A percentile compares a stretch with the other conserved stretches of the same genome.
These are phyloP conservation scores for Nadsonia starkeyi-henricii DNA, from an alignment of 1,139 yeast species.

Conservation along the genomic window DNA sequence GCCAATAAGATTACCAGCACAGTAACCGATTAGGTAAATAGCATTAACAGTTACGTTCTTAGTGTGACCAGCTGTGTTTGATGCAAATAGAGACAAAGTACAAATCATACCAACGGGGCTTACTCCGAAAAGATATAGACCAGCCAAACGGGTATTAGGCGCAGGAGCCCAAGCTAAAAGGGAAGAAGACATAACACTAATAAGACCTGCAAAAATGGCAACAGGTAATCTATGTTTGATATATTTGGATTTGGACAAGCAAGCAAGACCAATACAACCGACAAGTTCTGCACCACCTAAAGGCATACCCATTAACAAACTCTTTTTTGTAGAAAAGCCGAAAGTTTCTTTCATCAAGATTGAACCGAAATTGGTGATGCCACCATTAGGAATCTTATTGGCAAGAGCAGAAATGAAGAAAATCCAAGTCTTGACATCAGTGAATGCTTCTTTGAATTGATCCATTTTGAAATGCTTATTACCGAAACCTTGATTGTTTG, in stretches of 20 bases:
- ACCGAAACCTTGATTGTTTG: slow-evolving; percentile 39
- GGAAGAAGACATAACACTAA: slow-evolving; percentile 27
- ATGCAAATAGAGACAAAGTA: slow-evolving; percentile 33
- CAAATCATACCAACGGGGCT: slow-evolving; percentile 33
- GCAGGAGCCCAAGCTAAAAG: slow-evolving; percentile 32
- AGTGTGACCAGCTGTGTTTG: slow-evolving; percentile 49
- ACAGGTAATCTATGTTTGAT: slow-evolving; percentile 26
- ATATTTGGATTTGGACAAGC: slow-evolving; percentile 9
- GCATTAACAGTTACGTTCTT: slow-evolving; percentile 36
- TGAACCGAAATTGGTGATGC: slow-evolving; percentile 33
- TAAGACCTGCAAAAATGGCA: slow-evolving; percentile 24
- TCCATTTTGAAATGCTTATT: slow-evolving; percentile 37
- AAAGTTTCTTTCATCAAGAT: slow-evolving; percentile 26
- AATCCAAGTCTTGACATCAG: slow-evolving; percentile 35
- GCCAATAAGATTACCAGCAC: slow-evolving; percentile 46
- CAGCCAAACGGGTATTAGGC: slow-evolving; percentile 25
- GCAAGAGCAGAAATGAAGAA: slow-evolving; percentile 30
- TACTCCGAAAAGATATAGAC: slow-evolving; percentile 28
- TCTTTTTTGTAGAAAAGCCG: slow-evolving; percentile 27
- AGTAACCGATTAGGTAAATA: slow-evolving; percentile 38
- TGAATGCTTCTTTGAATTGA: slow-evolving; percentile 35
- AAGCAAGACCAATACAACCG: slow-evolving; percentile 18
- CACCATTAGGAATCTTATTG: slow-evolving; percentile 40
- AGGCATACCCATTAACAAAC: slow-evolving; percentile 30
- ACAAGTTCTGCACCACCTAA: slow-evolving; percentile 23